Evolutionary conservation across 2,329 filamentous ascomycete species (phyloP).

Genomic region (Hypoxylon sp.): DNA sequence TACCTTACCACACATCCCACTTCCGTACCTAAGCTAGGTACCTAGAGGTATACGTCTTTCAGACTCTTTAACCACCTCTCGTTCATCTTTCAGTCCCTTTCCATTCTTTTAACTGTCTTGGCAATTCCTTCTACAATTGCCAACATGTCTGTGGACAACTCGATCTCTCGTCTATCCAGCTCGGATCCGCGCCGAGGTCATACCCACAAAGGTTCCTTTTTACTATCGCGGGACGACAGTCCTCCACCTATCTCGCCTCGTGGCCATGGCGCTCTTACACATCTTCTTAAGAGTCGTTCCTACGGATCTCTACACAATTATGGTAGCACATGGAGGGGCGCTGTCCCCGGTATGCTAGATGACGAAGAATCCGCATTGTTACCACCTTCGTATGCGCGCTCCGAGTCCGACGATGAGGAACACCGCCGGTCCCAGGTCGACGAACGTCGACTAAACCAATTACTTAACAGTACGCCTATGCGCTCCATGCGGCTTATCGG

Average conservation of each 20-base stretch:
- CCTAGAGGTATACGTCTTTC: no score
- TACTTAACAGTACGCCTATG: slow-evolving; percentile 78
- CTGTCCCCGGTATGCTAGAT: slow-evolving; percentile 26
- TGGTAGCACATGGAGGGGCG: slow-evolving; percentile 49
- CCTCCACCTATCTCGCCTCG: slow-evolving; percentile 43
- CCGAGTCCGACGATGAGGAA: slow-evolving; percentile 58
- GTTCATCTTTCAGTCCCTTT: background rate
- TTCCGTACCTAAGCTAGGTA: no score
- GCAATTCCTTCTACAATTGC: background rate
- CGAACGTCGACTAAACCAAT: slow-evolving; percentile 69
- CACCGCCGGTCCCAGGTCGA: slow-evolving; percentile 62
- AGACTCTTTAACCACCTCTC: no score
- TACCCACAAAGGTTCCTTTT: slow-evolving; percentile 37
- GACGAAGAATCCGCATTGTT: slow-evolving; percentile 47
- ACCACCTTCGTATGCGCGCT: slow-evolving; percentile 32
- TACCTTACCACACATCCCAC: background rate
- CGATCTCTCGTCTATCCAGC: slow-evolving; percentile 33
- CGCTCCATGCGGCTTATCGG: slow-evolving; percentile 89
- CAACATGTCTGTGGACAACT: slow-evolving; percentile 42
- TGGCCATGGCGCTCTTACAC: slow-evolving; percentile 49
- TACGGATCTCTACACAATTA: slow-evolving; percentile 49
- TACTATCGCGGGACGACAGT: slow-evolving; percentile 47
- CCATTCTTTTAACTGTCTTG: background rate
- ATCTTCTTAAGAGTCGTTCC: slow-evolving; percentile 50
- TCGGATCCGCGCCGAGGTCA: slow-evolving; percentile 42